Evolutionary conservation across 148 eudicot species (phyloP).

Genomic region (Silene latifolia): DNA sequence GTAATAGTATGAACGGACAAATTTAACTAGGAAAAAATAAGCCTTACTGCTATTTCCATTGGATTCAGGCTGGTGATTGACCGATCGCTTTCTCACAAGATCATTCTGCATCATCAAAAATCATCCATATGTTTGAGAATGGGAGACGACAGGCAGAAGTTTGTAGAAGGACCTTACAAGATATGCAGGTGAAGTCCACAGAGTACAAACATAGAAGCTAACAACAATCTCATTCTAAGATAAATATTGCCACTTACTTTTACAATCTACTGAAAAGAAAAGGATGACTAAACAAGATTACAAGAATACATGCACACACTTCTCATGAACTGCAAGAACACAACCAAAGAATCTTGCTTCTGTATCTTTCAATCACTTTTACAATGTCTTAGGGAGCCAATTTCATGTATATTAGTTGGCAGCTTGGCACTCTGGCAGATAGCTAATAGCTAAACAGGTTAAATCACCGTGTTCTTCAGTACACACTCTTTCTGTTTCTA

Average conservation of each 20-base stretch:
- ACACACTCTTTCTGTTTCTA: neutral
- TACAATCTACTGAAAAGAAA: neutral
- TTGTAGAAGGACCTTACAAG: neutral
- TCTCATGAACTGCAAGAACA: neutral
- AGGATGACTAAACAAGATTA: neutral
- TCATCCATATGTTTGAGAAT: neutral
- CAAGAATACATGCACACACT: conserved; percentile 1
- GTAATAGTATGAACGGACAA: neutral
- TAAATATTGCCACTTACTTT: neutral
- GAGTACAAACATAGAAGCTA: conserved; percentile 7
- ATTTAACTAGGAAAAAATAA: neutral
- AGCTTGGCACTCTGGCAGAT: neutral
- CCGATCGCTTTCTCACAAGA: conserved; percentile 57
- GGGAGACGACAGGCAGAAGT: neutral
- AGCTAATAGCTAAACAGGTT: neutral
- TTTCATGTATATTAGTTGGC: neutral
- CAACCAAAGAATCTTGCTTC: neutral
- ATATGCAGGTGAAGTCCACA: neutral
- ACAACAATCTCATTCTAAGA: neutral
- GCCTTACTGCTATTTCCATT: conserved; percentile 66
- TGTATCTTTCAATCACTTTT: neutral
- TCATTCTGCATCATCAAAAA: conserved; percentile 53
- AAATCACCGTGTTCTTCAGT: neutral
- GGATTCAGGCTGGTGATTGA: conserved; percentile 55
- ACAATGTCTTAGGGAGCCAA: neutral